A percentile compares a stretch with the other conserved stretches of the same genome.
These are phyloP conservation scores for Cordia subcordata DNA, from an alignment of 257 asterid genomes.

Conservation along the genomic window DNA sequence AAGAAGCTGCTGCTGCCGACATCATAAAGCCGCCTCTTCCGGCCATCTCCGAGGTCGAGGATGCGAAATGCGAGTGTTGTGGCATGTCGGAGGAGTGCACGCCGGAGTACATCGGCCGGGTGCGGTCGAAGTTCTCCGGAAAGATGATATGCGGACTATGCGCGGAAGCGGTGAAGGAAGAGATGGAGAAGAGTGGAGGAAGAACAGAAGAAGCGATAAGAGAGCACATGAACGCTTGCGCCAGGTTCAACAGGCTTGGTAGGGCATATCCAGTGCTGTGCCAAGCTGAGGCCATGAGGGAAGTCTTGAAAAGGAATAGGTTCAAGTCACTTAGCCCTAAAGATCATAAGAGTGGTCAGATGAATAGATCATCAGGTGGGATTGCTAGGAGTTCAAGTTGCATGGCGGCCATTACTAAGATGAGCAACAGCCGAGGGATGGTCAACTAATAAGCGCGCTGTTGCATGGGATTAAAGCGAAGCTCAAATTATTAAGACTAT, in stretches of 20 bases:
- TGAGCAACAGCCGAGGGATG: constrained; percentile 11
- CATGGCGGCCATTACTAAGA: constrained; percentile 59
- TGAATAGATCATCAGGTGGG: constrained; percentile 37
- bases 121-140: constrained; percentile 52
- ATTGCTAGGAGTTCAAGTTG: constrained; percentile 80
- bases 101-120: constrained; percentile 45
- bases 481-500: too few species aligned
- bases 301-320: constrained; percentile 56
- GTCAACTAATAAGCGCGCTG: too few species aligned
- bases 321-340: constrained; percentile 64
- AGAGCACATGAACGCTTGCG: constrained; percentile 74
- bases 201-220: constrained; percentile 51
- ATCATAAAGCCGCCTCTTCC: constrained; percentile 20
- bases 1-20: constrained; percentile 9
- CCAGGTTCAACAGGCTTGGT: constrained; percentile 59
- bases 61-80: constrained; percentile 94
- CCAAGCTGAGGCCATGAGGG: constrained; percentile 88
- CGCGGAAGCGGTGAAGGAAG: constrained; percentile 82
- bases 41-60: constrained; percentile 66
- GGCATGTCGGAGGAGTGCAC: constrained; percentile 93
- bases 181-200: constrained; percentile 79
- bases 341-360: constrained; percentile 26
- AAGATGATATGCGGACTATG: constrained; percentile 81
- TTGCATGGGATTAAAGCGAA: too few species aligned
- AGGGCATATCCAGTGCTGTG: constrained; percentile 76